Evolutionary conservation across 352 stramenopile genomes (phyloP).

Genomic region (Globisporangium spiculum): DNA sequence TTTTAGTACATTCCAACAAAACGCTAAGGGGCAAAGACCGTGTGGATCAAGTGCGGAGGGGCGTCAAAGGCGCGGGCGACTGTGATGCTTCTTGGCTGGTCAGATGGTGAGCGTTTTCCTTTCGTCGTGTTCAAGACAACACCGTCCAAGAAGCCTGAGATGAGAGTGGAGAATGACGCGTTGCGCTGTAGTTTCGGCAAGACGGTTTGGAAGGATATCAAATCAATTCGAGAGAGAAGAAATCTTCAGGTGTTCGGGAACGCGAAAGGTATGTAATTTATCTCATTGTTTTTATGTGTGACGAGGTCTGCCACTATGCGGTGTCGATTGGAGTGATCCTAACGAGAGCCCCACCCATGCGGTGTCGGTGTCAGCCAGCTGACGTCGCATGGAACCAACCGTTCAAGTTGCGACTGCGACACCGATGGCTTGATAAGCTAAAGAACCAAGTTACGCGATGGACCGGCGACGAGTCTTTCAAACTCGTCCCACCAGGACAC

Average conservation of each 20-base stretch:
- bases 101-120: neutral
- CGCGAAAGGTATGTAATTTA: neutral
- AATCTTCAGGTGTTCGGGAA: neutral
- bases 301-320: no score
- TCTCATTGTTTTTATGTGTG: no score
- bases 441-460: no score
- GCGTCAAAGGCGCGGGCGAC: neutral
- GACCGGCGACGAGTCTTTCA: no score
- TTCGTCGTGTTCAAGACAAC: neutral
- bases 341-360: no score
- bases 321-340: no score
- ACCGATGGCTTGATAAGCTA: no score
- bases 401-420: no score
- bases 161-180: neutral
- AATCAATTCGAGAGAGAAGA: neutral
- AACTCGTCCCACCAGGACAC: no score
- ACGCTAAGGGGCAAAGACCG: neutral
- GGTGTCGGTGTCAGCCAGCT: no score
- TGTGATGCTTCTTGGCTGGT: neutral
- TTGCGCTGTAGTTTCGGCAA: neutral
- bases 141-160: neutral
- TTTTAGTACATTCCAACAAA: neutral
- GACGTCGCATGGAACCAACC: no score
- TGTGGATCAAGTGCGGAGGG: neutral
- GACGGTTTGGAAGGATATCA: neutral